Evolutionary conservation across 495 filamentous ascomycete species (phyloP), one percentile per base, ranked within the genome.

Genomic region (Penicillium antarcticum): DNA sequence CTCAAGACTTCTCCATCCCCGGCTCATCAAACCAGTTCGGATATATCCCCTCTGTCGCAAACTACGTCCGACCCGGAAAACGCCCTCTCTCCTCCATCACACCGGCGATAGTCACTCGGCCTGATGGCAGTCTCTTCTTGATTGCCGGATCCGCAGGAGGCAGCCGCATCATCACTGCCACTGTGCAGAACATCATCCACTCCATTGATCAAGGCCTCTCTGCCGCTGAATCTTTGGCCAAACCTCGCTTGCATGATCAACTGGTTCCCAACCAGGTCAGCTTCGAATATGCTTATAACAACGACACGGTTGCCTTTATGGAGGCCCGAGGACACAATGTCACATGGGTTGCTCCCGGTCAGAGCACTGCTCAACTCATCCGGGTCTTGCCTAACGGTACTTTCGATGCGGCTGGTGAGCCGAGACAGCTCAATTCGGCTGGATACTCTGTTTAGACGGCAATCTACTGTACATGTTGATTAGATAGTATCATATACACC

Each of bases 111-210:
- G 86, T 86, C 33, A 86, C 87, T 47, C 74, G 79, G 26, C 62
- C 79, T 17, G 83, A 92, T 58, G 79, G 81, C 3, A 78, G 76
- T 3, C 65, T 95, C 3, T 88, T 86, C 57, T 76, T 89, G 52
- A 73, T 83, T 14, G 80, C 87, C 13, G 92, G 89, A 1, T 83
- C 89, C 0, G 91, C 91, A 0, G 92, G 92, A 18, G 92, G 92
- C 6, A 88, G 83, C n/a, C 79, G 88, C 5, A 97, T 96, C 64
- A 92, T 92, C 67, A 95, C 89, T 0, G 74, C 88, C 0, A 92
- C 87, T 0, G 78, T 91, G 38, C 89, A 94, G 67, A 84, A 81
- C 45, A 77, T 92, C 18, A 85, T 86, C 58, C 77, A 89, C 58
- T 73, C 88, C 5, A 72, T 97, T 0, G 88, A 92, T 48, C 75